Base-by-base conservation (phyloP, 805 yeast species). In the Candida suzukii region DNA sequence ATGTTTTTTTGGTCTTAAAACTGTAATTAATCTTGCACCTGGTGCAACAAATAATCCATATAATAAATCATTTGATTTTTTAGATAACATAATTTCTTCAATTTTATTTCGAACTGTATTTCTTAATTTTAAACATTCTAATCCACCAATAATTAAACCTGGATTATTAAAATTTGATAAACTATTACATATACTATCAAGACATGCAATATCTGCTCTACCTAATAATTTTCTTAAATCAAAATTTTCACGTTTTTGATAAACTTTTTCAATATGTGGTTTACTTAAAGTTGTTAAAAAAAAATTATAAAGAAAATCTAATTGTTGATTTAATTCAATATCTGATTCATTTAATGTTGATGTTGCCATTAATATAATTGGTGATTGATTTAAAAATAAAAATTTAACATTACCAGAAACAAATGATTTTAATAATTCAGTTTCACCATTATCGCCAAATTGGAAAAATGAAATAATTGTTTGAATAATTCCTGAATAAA, bases 231-330 rank as follows among this genome's bases (percentile, higher is more conserved):
- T 82, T 19, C 96, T 66, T 30, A 91, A 63, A 53, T 91, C 98
- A 52, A 84, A 87, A 52, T 87, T 87, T 53, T 84, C 81, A 42
- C 95, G 68, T 46, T 76, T 74, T 39, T 70, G 66, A 56, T 85
- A 90, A 28, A 83, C 78, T 47, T 78, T 76, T 10, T 73, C 67
- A 30, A 91, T 77, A 47, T 83, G 85, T 2, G 88, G 83, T 54
- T 83, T 80, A n/a, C 95, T 83, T 31, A 93, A 63, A 0, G 93
- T 83, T 0, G 95, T 78, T n/a, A 91, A 57, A 6, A 91, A 57
- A 57, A 85, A 91, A 37, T 86, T 78, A 62, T 90, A 81, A 14
- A 91, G 52, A 18, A 83, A 70, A 39, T 78, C 82, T 37, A 91
- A 64, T 52, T 91, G 96, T 27, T 76, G 73, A 33, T 68, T 52